These are phyloP conservation scores for Monosporascus sp. DNA, from an alignment of 2,329 filamentous ascomycete genomes.

Conservation along the genomic window DNA sequence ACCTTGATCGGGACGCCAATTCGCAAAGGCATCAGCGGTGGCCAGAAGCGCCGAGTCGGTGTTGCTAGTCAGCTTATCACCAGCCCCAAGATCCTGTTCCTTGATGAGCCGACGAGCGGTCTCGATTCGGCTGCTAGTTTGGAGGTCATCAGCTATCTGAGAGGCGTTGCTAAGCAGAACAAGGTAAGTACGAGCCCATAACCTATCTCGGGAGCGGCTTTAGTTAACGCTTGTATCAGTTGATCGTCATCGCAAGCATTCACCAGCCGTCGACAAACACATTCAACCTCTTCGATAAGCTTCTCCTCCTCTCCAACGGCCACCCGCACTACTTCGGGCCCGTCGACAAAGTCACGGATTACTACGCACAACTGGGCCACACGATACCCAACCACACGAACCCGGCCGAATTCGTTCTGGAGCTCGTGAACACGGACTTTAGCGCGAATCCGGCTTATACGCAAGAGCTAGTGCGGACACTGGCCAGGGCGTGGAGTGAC, in stretches of 20 bases:
- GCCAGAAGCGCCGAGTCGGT: conserved; percentile 76
- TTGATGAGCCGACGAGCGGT: conserved; percentile 81
- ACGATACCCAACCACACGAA: conserved; percentile 67
- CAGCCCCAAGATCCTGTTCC: conserved; percentile 71
- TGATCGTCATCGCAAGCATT: conserved; percentile 77
- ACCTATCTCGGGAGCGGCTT: no score
- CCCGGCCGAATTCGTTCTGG: conserved; percentile 74
- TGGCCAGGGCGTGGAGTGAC: conserved; percentile 51
- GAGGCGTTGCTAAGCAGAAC: conserved; percentile 58
- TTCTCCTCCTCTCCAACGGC: conserved; percentile 67
- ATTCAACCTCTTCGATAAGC: conserved; percentile 75
- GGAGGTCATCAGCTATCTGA: conserved; percentile 72
- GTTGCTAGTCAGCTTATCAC: conserved; percentile 80
- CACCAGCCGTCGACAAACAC: conserved; percentile 80
- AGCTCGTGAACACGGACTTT: conserved; percentile 76
- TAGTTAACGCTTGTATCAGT: conserved; percentile 31
- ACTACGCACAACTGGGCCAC: conserved; percentile 58
- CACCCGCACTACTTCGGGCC: conserved; percentile 69
- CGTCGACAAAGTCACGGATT: conserved; percentile 49
- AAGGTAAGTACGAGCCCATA: conserved; percentile 41
- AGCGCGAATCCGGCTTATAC: conserved; percentile 42
- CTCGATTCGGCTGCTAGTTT: conserved; percentile 72
- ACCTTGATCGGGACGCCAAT: conserved; percentile 78
- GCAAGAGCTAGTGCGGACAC: conserved; percentile 41
- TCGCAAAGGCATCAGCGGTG: conserved; percentile 76